These are phyloP conservation scores for Athelia psychrophila DNA, from an alignment of 1,284 basidiomycete species.

Conservation along the genomic window DNA sequence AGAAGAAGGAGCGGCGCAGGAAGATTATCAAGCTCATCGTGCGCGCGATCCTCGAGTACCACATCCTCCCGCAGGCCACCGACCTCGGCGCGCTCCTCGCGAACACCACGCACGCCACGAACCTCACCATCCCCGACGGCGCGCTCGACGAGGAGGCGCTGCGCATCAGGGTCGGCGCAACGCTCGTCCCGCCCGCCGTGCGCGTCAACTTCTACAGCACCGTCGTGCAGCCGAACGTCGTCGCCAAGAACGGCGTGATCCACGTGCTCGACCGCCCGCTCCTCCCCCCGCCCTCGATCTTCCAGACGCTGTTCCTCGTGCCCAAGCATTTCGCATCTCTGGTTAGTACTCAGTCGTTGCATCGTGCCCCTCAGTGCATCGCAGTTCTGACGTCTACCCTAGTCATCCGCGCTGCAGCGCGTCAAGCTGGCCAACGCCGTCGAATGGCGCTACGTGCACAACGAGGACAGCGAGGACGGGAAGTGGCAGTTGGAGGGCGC, in stretches of 20 bases:
- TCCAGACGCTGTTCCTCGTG: constrained; percentile 56
- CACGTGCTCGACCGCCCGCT: constrained; percentile 63
- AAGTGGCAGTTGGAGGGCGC: constrained; percentile 42
- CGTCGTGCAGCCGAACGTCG: constrained; percentile 44
- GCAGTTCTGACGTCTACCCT: not conserved
- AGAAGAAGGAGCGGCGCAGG: constrained; percentile 51
- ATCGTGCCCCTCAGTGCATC: constrained; percentile 1
- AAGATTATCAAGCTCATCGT: constrained; percentile 53
- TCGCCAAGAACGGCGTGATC: constrained; percentile 62
- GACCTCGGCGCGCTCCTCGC: constrained; percentile 40
- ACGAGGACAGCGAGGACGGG: constrained; percentile 25
- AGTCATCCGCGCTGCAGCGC: constrained; percentile 63
- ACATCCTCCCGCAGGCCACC: constrained; percentile 51
- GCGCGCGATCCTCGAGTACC: constrained; percentile 58
- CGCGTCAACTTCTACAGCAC: constrained; percentile 57
- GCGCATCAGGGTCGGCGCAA: constrained; percentile 52
- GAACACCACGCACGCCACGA: constrained; percentile 61
- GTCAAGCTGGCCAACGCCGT: constrained; percentile 44
- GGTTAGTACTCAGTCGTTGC: constrained; percentile 28
- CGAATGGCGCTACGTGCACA: constrained; percentile 41
- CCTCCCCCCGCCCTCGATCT: constrained; percentile 58
- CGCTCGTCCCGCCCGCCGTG: constrained; percentile 27
- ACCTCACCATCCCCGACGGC: constrained; percentile 48
- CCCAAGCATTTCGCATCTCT: constrained; percentile 54
- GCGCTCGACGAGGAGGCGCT: constrained; percentile 51